Evolutionary conservation across 768 basidiomycete genomes (phyloP).

Genomic region (Collybia mongolica): DNA sequence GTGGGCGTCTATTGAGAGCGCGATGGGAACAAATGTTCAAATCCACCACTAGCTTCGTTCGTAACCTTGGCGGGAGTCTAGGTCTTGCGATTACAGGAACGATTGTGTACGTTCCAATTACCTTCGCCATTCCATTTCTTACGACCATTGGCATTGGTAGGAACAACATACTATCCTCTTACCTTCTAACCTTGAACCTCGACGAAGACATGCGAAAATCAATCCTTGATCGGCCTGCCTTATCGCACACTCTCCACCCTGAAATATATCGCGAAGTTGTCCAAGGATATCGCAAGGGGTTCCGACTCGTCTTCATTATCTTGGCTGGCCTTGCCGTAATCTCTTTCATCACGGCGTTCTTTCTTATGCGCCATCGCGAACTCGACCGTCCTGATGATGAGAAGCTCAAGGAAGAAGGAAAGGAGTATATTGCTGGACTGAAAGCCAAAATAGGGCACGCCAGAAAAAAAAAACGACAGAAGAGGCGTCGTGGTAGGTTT

Average conservation of each 20-base stretch:
- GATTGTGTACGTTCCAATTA: constrained; percentile 12
- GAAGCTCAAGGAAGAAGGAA: constrained; percentile 13
- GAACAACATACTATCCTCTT: constrained; percentile 10
- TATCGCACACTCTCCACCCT: constrained; percentile 10
- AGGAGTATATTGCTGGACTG: neutral
- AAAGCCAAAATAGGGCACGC: neutral
- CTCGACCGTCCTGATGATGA: constrained; percentile 20
- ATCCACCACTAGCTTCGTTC: constrained; percentile 11
- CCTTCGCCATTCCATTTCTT: neutral
- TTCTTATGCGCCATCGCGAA: constrained; percentile 15
- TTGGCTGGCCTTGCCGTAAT: constrained; percentile 16
- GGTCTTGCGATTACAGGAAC: constrained; percentile 19
- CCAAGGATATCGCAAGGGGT: constrained; percentile 15
- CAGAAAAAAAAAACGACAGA: too few species aligned
- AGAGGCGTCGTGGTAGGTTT: too few species aligned
- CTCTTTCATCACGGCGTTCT: constrained; percentile 14
- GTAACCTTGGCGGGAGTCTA: constrained; percentile 18
- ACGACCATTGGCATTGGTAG: neutral
- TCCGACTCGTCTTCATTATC: constrained; percentile 19
- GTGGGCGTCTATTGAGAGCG: neutral
- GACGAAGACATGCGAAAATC: constrained; percentile 8
- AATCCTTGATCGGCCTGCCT: constrained; percentile 15
- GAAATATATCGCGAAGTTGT: constrained; percentile 8
- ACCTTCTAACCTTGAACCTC: constrained; percentile 9
- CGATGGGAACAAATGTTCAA: too few species aligned